A percentile compares a stretch with the other conserved stretches of the same genome.
These are phyloP conservation scores for Euphorbia celastroides DNA, from an alignment of 441 rosid species.

Conservation along the genomic window DNA sequence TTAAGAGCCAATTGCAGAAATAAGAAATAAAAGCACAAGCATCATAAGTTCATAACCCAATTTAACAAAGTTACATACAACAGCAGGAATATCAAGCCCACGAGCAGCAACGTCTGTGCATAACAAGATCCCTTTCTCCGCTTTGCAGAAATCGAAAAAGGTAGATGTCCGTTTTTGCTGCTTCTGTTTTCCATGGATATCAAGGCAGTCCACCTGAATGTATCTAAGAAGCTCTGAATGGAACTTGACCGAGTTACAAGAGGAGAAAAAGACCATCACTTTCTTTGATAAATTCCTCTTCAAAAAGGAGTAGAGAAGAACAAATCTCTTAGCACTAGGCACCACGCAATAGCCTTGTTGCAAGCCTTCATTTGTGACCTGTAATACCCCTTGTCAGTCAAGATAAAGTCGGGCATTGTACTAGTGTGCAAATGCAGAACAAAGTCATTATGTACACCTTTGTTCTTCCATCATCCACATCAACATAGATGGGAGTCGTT, in stretches of 20 bases:
- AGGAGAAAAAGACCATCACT: conserved; percentile 97
- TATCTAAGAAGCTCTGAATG: conserved; percentile 81
- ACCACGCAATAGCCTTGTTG: conserved; percentile 93
- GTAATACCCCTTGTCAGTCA: conserved; percentile 19
- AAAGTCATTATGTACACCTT: conserved; percentile 44
- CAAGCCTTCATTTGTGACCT: conserved; percentile 97
- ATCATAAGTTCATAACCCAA: neutral
- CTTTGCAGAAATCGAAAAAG: conserved; percentile 88
- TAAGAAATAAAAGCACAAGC: neutral
- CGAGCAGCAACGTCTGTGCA: conserved; percentile 99
- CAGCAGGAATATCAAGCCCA: conserved; percentile 98
- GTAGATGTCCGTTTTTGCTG: conserved; percentile 89
- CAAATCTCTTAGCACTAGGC: conserved; percentile 76
- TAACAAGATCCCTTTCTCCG: conserved; percentile 81
- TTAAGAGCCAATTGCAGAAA: neutral
- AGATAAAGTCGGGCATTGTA: neutral
- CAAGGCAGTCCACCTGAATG: conserved; percentile 65
- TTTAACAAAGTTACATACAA: conserved; percentile 41
- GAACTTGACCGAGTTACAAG: conserved; percentile 88
- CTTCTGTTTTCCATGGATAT: conserved; percentile 93
- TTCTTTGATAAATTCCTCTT: conserved; percentile 85
- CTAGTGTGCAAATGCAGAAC: neutral
- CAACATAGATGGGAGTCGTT: conserved; percentile 74
- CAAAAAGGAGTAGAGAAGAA: conserved; percentile 81
- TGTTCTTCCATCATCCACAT: conserved; percentile 87